Base-by-base conservation (phyloP, 345 rosid species). In the Populus pruinosa region DNA sequence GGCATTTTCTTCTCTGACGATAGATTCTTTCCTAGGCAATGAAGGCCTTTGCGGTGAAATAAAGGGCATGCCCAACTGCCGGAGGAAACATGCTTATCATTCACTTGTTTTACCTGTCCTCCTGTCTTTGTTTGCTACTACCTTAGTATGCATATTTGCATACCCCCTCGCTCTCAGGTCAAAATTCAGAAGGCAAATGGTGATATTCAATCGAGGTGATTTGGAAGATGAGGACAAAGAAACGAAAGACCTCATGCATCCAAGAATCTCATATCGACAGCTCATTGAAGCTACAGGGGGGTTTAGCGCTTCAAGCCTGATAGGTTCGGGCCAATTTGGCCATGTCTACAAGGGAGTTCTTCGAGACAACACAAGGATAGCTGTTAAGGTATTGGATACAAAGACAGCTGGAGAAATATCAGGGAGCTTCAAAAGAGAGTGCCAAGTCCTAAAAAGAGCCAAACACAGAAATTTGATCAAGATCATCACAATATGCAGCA, bases 251-350 rank as follows among this genome's bases (percentile, higher is more conserved):
- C 81, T 78, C 14, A 83, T 85, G 69, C 86, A 86, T 74, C 96
- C 93, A 11, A 87, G 87, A 86, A 86, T 96, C 77, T 90, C 98
- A 0, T 87, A 92, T 64, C 78, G 67, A 67, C 88, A 96, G 80
- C 94, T 96, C 77, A 59, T 82, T 65, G 89, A 87, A 85, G 98
- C 99, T 59, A 93, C 97, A 1, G 91, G 91, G 29, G 97, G 94
- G 29, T 92, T 93, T 78, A 83, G 83, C 68, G 72, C 88, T 50
- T 92, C 96, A 17, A 90, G 82, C 86, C 76, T 96, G 36, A 85
- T 96, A 8, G 98, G 99, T 73, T 87, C 98, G 11, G 98, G 98
- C 55, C 76, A 81, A 20, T 96, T 93, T 63, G 98, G 99, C 67
- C 93, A 86, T 65, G 99, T 93, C 35, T 96, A 93, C 83, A 84